Evolutionary conservation across 2,329 filamentous ascomycete species (phyloP).

Genomic region (Colletotrichum sp.): DNA sequence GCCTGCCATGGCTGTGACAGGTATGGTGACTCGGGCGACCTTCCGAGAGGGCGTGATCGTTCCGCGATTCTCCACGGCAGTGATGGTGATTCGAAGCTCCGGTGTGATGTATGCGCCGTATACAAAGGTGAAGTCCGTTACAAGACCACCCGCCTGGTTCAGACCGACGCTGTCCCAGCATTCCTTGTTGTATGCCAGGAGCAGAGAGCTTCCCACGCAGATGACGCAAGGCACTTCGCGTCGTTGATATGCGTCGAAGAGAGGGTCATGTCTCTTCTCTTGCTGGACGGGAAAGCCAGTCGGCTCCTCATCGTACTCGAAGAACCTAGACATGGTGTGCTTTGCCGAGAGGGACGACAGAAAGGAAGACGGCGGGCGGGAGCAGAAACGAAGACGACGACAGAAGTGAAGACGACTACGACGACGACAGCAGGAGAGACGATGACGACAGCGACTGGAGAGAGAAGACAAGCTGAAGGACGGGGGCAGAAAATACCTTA

Average conservation of each 20-base stretch:
- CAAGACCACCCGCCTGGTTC: fast-evolving
- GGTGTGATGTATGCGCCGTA: not conserved
- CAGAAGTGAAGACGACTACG: not conserved
- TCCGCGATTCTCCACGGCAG: not conserved
- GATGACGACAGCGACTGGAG: not conserved
- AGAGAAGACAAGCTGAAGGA: too few species aligned
- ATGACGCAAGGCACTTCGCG: not conserved
- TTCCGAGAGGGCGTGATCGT: not conserved
- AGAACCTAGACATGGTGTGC: not conserved
- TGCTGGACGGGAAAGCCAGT: not conserved
- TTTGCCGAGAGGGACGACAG: not conserved
- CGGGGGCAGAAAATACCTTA: too few species aligned
- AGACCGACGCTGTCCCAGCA: not conserved
- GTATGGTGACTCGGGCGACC: not conserved
- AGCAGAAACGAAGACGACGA: not conserved
- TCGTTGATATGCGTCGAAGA: not conserved
- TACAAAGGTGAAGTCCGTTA: not conserved
- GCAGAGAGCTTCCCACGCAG: not conserved
- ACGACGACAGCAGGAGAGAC: not conserved
- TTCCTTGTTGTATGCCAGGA: not conserved
- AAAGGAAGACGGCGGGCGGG: fast-evolving
- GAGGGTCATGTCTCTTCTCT: not conserved
- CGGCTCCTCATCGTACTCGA: not conserved
- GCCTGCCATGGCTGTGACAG: not conserved
- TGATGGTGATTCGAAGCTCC: not conserved